Conservation (phyloP, 352 stramenopile genomes). For the Globisporangium rhizosaccharum region DNA sequence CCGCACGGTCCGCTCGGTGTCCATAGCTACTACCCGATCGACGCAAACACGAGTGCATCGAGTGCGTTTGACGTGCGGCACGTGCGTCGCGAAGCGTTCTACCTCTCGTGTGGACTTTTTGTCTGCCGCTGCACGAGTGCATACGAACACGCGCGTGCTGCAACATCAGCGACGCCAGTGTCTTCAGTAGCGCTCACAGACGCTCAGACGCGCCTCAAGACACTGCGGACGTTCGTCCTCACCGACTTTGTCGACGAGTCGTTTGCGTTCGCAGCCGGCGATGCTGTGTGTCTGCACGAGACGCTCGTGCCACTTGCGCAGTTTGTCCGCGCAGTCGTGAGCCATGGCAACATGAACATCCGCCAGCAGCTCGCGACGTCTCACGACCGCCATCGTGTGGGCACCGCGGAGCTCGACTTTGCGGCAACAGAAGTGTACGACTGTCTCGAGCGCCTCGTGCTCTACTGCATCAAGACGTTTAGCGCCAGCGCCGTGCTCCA, state of each 20-base stretch:
- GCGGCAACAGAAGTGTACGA: conserved; percentile 3
- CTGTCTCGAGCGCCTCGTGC: conserved; percentile 9
- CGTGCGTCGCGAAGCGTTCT: conserved; percentile 74
- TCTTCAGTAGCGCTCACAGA: not conserved
- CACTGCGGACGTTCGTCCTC: conserved; percentile 59
- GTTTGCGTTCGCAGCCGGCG: conserved; percentile 20
- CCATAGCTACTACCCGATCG: conserved; percentile 75
- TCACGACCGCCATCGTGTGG: too few relatives aligned
- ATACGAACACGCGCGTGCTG: conserved; percentile 48
- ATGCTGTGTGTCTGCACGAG: conserved; percentile 39
- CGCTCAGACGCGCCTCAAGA: conserved; percentile 14
- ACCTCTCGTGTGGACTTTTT: conserved; percentile 69
- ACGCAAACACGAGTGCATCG: conserved; percentile 9
- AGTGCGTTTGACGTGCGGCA: conserved; percentile 30
- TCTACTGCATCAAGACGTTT: conserved; percentile 14
- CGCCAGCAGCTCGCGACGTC: not conserved
- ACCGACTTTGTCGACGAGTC: conserved; percentile 50
- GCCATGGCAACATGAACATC: conserved; percentile 54
- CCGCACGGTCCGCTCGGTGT: conserved; percentile 73
- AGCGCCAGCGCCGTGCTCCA: conserved; percentile 5
- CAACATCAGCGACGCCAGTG: not conserved
- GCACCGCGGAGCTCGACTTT: conserved; percentile 22
- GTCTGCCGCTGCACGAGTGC: conserved; percentile 53
- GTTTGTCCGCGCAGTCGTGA: conserved; percentile 60
- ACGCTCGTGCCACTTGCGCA: conserved; percentile 58